Percentiles rank a stretch among this genome's conserved stretches.
Conservation (phyloP, 1,284 basidiomycete species). For the Microstroma glucosiphilum region DNA sequence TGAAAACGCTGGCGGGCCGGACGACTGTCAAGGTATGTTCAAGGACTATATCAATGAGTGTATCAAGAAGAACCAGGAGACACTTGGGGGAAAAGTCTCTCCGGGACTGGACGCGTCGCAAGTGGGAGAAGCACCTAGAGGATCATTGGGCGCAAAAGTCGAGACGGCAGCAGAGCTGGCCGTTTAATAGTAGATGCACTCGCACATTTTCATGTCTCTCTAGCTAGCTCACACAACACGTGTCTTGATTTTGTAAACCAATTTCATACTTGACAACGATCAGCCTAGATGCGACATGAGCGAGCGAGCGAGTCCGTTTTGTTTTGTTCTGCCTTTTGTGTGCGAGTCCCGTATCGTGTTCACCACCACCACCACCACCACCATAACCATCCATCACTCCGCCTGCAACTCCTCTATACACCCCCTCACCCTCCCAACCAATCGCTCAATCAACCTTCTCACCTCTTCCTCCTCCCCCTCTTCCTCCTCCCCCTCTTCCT, state of each 20-base stretch:
- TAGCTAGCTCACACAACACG: too few species aligned
- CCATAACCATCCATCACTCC: too few species aligned
- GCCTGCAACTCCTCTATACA: neutral
- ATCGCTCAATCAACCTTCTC: neutral
- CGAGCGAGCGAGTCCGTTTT: too few species aligned
- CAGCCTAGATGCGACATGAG: too few species aligned
- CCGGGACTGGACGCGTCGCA: slow-evolving; percentile 9
- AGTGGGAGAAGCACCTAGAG: neutral
- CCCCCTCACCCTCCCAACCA: neutral
- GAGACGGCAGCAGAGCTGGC: neutral
- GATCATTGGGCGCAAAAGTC: neutral
- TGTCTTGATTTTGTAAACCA: too few species aligned
- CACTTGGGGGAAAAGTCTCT: neutral
- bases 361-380: too few species aligned
- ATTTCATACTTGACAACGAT: too few species aligned
- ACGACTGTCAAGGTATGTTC: slow-evolving; percentile 48
- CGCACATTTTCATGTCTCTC: neutral
- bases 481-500: neutral
- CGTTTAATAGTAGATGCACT: neutral
- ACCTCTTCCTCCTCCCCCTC: neutral
- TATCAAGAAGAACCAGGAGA: slow-evolving; percentile 25
- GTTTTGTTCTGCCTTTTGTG: too few species aligned
- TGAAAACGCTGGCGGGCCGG: slow-evolving; percentile 47
- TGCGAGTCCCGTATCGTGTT: too few species aligned
- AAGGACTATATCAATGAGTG: slow-evolving; percentile 47